A percentile compares a stretch with the other conserved stretches of the same genome.
phyloP scores from a whole-genome alignment of 2,329 filamentous ascomycete genomes.

The Venturia asperata region DNA sequence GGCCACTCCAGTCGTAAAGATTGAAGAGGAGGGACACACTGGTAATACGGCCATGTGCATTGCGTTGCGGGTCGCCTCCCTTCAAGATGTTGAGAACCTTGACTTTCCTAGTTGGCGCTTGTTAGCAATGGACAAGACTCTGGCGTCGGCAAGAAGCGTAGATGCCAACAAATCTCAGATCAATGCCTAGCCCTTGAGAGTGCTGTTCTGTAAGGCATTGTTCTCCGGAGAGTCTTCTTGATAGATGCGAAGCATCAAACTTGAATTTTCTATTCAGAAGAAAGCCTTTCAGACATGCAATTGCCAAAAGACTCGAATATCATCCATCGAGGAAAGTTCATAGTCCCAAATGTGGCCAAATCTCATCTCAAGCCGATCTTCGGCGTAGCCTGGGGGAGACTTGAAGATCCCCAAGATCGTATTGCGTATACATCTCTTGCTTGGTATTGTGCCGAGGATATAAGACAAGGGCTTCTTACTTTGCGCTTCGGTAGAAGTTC shows the following conservation, averaged over 20 bases:
- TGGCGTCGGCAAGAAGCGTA: not conserved
- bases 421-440: not conserved
- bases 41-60: slow-evolving; percentile 54
- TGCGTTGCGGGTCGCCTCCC: slow-evolving; percentile 73
- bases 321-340: too few species aligned
- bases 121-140: not conserved
- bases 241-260: not conserved
- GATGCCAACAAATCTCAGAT: not conserved
- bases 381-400: not conserved
- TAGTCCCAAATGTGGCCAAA: not conserved
- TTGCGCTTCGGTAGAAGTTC: slow-evolving; percentile 93
- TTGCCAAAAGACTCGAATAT: too few species aligned
- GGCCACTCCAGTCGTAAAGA: not conserved
- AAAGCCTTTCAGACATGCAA: too few species aligned
- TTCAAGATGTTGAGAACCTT: slow-evolving; percentile 87
- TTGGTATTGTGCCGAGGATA: not conserved
- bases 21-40: not conserved
- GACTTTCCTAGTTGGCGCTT: not conserved
- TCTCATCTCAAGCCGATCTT: not conserved
- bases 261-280: not conserved
- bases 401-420: not conserved
- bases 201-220: not conserved
- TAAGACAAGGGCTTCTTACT: slow-evolving; percentile 48
- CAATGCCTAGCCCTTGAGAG: not conserved
- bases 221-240: not conserved